Base-by-base conservation (phyloP, 257 asterid species). In the Capsicum chinense region DNA sequence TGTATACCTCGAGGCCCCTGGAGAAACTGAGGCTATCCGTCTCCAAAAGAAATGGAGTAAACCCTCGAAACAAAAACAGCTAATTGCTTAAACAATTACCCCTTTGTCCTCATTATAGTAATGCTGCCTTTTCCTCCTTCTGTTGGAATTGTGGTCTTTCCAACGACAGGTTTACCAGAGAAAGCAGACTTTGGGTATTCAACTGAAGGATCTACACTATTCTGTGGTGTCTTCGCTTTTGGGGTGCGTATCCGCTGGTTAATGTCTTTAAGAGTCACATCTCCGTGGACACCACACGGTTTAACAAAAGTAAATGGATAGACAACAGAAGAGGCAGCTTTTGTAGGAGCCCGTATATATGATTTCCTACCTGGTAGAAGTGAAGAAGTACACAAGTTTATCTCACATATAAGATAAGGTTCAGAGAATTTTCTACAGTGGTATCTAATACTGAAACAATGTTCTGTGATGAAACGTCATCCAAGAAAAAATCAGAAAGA, bases 101-200 rank as follows among this genome's bases (percentile, higher is more conserved):
- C 98, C 87, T 85, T 92, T 59, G 98, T 95, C 85, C 97, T 90
- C 94, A 93, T 91, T 19, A 94, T 94, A 19, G 96, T 95, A 74
- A 95, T 95, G 95, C 97, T 90, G 79, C 99, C 99, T 84, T 90
- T 90, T 16, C 98, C 97, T 19, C 98, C 98, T 89, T 94, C 97
- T 0, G 97, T 95, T 19, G 88, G 95, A 84, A 95, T 94, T 87
- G 92, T 95, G 42, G 98, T 95, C 89, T 94, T 95, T 58, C 97
- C 98, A 11, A 95, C 95, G 0, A 95, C 98, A 6, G 97, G 99
- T 71, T 94, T 96, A 84, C 99, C 99, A 0, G 98, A 94, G 86
- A 96, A 92, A 56, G 98, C 98, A 19, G 99, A 94, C 63, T 88
- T 93, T 26, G 94, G 97, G 74, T 82, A 93, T 79, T 92, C 54